These are phyloP conservation scores for Brassica hybrid DNA, from an alignment of 441 rosid species.

Conservation along the genomic window DNA sequence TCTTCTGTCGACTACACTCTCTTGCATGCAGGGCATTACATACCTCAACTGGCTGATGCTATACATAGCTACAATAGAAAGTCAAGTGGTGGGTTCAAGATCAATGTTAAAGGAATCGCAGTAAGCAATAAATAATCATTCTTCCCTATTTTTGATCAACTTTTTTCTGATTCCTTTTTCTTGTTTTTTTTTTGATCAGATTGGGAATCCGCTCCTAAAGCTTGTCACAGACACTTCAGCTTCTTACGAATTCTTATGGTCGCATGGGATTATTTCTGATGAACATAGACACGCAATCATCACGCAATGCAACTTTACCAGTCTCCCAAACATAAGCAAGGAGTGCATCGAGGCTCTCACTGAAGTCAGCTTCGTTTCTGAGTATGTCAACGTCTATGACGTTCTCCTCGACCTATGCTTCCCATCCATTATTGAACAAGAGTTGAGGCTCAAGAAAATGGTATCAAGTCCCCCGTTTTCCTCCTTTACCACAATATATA, in stretches of 20 bases:
- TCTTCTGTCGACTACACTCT: neutral
- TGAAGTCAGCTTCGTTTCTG: no score
- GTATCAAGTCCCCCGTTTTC: no score
- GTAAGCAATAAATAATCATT: slow-evolving; percentile 49
- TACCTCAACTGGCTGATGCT: slow-evolving; percentile 70
- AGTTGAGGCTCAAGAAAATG: slow-evolving; percentile 63
- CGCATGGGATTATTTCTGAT: slow-evolving; percentile 91
- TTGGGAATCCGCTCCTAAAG: slow-evolving; percentile 84
- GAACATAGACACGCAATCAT: slow-evolving; percentile 66
- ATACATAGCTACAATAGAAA: slow-evolving; percentile 62
- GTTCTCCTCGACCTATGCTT: slow-evolving; percentile 79
- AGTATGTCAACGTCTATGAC: slow-evolving; percentile 63
- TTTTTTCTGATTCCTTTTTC: no score
- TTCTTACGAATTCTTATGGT: slow-evolving; percentile 76
- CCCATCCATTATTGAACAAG: slow-evolving; percentile 82
- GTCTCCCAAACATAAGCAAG: slow-evolving; percentile 54
- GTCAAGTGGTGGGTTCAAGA: slow-evolving; percentile 66
- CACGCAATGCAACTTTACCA: slow-evolving; percentile 66
- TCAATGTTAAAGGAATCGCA: slow-evolving; percentile 89
- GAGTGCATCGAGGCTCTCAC: slow-evolving; percentile 58
- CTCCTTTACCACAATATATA: no score
- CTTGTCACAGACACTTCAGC: slow-evolving; percentile 66
- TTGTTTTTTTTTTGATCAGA: slow-evolving; percentile 44
- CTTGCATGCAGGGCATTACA: slow-evolving; percentile 61
- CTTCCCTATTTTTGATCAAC: no score